Evolutionary conservation across 2,329 filamentous ascomycete genomes (phyloP), one percentile per base, ranked within the genome.

Genomic region (Fonsecaea monophora): DNA sequence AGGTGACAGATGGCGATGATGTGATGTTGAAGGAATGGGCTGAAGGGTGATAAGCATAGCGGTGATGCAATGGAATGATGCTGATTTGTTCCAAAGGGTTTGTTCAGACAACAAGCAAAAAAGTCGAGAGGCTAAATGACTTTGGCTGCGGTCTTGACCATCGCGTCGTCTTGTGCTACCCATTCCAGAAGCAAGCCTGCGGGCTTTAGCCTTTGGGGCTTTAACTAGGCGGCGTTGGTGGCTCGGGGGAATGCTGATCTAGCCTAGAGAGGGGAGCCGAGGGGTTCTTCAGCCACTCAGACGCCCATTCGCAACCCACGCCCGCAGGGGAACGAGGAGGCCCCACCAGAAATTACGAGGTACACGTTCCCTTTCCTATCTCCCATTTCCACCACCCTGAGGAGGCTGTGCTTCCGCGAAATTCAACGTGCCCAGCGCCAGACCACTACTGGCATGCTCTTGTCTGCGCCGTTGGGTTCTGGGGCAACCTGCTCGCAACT

Each of bases 381-480:
- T 50, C 45, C 18, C 45, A 50, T 30, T 50, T 50, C 45, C 45
- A 50, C 45, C 25, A 10, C 18, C 45, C 12, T 50, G 18, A 8
- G 42, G 58, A 38, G 59, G 59, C 59, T 61, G 53, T 61, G 59
- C 59, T 38, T 48, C 32, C 21, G 34, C 45, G 45, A 25, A 54
- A 53, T 30, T 34, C 45, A 61, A 38, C 59, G 35, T 50, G 45
- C 21, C 53, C 30, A 25, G 32, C 45, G 58, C 45, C 37, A n/a
- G 42, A 32, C 42, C 21, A 8, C n/a, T 48, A 13, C 53, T 34
- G 25, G 53, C n/a, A 32, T 34, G 53, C 12, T n/a, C 30, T 18
- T 37, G 30, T 37, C 7, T 37, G 21, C 53, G 32, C n/a, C 25
- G 50, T 34, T 35, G 30, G 30, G 3, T 35, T 30, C 32, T 35